phyloP scores from a whole-genome alignment of 73 alveolate genomes.

The Paramecium pentaurelia region DNA sequence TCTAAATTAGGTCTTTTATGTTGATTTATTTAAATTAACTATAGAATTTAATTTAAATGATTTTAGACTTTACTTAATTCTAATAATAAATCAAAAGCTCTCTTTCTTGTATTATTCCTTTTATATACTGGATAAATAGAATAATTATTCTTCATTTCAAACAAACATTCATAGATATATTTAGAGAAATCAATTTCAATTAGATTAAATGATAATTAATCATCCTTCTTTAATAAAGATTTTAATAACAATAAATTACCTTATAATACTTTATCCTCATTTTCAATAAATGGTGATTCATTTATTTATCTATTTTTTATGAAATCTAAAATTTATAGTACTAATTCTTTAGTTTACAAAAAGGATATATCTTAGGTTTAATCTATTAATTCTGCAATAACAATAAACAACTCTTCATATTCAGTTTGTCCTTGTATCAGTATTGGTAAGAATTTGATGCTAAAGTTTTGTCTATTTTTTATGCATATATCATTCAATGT shows the following conservation, averaged over 20 bases:
- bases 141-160: neutral
- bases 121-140: neutral
- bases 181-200: neutral
- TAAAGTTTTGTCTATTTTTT: neutral
- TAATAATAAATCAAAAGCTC: neutral
- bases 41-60: neutral
- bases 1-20: neutral
- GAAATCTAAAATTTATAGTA: neutral
- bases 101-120: neutral
- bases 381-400: neutral
- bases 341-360: neutral
- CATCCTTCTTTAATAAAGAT: neutral
- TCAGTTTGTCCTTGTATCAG: neutral
- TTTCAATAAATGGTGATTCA: neutral
- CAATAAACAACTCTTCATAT: neutral
- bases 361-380: neutral
- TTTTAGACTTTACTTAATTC: neutral
- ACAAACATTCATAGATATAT: neutral
- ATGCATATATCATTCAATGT: neutral
- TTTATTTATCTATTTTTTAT: neutral
- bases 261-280: neutral
- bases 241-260: neutral
- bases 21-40: neutral
- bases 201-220: neutral
- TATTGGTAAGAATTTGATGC: neutral